Evolutionary conservation across 139 green algal genomes (phyloP), one percentile per base, ranked within the genome.

Genomic region (Chlorella sp.): DNA sequence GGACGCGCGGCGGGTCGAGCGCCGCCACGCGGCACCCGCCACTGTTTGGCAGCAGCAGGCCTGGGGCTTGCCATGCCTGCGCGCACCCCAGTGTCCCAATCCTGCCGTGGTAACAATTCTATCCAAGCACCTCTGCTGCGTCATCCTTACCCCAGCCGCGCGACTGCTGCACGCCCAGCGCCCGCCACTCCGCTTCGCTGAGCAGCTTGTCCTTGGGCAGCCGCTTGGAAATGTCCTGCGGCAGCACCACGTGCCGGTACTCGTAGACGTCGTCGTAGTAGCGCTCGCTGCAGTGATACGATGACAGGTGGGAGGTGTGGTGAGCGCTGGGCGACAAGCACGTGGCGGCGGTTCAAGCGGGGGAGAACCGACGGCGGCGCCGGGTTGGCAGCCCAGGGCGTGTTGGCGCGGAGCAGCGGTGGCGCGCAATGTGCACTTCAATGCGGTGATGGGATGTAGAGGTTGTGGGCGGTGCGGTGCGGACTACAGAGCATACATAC

Each of bases 131-230:
- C 24, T 21, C 37, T 24, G 36, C 15, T 3, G 26, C 18, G 2
- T 24, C 40, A 64, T 7, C 37, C 69, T 89, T 15, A 85, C 79
- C 96, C 98, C 98, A 99, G 75, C 98, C 98, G 14, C 97, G 93
- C 1, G 97, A 99, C 93, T 99, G 98, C 93, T 99, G 97, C 48
- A 99, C 97, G 40, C 98, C 98, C 22, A 99, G 88, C n/a, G 91
- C 93, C 12, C 98, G 94, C 98, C 98, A 99, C 86, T 99, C 98
- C 7, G 94, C 91, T 96, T 99, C 98, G 48, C 94, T 96, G 87
- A 99, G 91, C 77, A 99, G 94, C 36, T 96, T 92, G 83, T 94
- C 95, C 91, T 99, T 99, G 2, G 97, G 98, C 24, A 99, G 90
- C 61, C 97, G 92, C 82, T 96, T 94, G 14, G 97, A 95, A 86